phyloP scores from a whole-genome alignment of 768 basidiomycete species.

The Trametes villosa region DNA sequence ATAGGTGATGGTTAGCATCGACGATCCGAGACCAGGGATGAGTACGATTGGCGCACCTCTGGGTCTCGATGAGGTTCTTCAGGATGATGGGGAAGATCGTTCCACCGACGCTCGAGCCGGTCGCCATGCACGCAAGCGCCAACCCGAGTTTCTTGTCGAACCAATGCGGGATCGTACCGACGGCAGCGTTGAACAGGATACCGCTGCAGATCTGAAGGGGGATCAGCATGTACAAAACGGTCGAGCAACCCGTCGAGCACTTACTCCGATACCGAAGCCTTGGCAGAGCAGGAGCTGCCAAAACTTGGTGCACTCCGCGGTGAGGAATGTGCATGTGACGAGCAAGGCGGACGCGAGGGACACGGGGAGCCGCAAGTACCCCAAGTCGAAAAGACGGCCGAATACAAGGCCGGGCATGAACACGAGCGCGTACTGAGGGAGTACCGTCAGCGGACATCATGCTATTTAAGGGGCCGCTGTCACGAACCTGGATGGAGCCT shows the following conservation, averaged over 20 bases:
- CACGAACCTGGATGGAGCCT: conserved; percentile 69
- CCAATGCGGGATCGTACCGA: conserved; percentile 71
- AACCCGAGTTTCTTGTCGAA: conserved; percentile 61
- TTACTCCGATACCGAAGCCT: conserved; percentile 66
- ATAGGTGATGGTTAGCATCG: neutral
- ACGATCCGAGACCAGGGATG: no score
- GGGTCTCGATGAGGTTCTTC: conserved; percentile 53
- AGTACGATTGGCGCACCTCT: conserved; percentile 50
- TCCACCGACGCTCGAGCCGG: conserved; percentile 72
- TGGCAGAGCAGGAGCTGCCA: conserved; percentile 84
- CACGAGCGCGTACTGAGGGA: conserved; percentile 59
- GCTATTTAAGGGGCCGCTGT: neutral
- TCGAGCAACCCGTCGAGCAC: conserved; percentile 27
- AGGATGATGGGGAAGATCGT: conserved; percentile 66
- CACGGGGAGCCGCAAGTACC: conserved; percentile 60
- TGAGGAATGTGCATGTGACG: conserved; percentile 60
- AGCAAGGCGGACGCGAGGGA: conserved; percentile 52
- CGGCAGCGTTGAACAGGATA: conserved; percentile 62
- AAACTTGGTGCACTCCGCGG: conserved; percentile 69
- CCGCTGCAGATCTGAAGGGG: conserved; percentile 42
- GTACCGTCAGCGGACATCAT: neutral
- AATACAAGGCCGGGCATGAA: conserved; percentile 65
- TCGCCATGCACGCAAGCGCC: conserved; percentile 64
- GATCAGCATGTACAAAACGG: neutral
- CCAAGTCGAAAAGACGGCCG: conserved; percentile 76